phyloP scores from a whole-genome alignment of 1,139 yeast genomes.

The Lodderomyces orthopsilosis region DNA sequence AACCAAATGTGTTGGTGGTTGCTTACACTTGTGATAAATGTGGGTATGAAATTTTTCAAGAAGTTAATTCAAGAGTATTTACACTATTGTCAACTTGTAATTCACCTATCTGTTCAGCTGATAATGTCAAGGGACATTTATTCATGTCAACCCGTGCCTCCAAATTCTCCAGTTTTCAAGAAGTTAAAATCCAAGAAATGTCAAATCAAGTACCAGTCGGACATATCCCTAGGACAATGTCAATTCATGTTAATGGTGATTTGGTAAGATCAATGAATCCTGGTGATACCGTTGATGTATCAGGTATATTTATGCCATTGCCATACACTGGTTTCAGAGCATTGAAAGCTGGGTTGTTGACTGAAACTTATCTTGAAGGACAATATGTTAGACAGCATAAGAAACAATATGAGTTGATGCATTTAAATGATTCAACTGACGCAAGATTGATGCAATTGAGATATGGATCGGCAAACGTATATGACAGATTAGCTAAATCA shows the following conservation, averaged over 20 bases:
- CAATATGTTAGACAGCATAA: slow-evolving; percentile 85
- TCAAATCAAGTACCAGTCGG: slow-evolving; percentile 98
- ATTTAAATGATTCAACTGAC: slow-evolving; percentile 56
- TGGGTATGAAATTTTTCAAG: slow-evolving; percentile 96
- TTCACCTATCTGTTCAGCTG: slow-evolving; percentile 72
- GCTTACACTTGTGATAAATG: slow-evolving; percentile 98
- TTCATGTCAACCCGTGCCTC: slow-evolving; percentile 95
- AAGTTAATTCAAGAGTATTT: slow-evolving; percentile 79
- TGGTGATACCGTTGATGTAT: slow-evolving; percentile 90
- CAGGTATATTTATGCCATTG: slow-evolving; percentile 89
- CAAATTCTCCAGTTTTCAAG: slow-evolving; percentile 92
- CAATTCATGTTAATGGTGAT: slow-evolving; percentile 85
- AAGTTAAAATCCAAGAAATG: slow-evolving; percentile 89
- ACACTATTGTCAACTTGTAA: slow-evolving; percentile 86
- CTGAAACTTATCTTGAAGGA: slow-evolving; percentile 91
- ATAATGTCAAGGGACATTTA: slow-evolving; percentile 83
- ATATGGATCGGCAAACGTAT: slow-evolving; percentile 59
- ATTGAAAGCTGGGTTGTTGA: slow-evolving; percentile 83
- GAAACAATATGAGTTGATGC: slow-evolving; percentile 73
- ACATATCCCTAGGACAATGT: slow-evolving; percentile 86
- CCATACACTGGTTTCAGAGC: slow-evolving; percentile 97
- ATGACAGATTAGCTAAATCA: slow-evolving; percentile 77
- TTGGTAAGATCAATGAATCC: slow-evolving; percentile 86
- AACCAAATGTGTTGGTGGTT: slow-evolving; percentile 85
- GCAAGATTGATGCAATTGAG: slow-evolving; percentile 50